These are phyloP conservation scores for Diaporthe sp. DNA, from an alignment of 2,329 filamentous ascomycete species.

Conservation along the genomic window DNA sequence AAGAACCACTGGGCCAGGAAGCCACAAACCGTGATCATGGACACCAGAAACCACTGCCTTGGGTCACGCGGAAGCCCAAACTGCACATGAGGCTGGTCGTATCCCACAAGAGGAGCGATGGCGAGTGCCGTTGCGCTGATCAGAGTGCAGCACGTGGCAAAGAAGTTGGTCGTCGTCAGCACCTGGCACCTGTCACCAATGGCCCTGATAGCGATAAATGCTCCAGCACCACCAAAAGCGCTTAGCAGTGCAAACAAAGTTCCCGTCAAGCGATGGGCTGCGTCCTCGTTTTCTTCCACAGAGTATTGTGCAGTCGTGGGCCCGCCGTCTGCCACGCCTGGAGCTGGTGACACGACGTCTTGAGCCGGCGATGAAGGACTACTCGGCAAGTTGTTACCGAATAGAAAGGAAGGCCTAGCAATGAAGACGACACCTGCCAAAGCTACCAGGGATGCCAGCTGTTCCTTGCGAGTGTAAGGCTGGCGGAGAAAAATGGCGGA, in stretches of 20 bases:
- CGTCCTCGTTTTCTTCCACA: conserved; percentile 60
- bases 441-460: conserved; percentile 81
- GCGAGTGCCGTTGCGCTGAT: conserved; percentile 24
- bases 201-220: conserved; percentile 44
- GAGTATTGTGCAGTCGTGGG: neutral
- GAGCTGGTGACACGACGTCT: neutral
- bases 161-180: conserved; percentile 39
- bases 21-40: conserved; percentile 79
- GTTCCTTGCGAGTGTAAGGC: conserved; percentile 83
- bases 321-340: conserved; percentile 11
- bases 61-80: conserved; percentile 57
- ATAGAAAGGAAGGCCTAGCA: conserved; percentile 71
- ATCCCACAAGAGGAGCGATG: conserved; percentile 56
- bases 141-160: conserved; percentile 49
- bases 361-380: neutral
- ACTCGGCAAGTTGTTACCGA: conserved; percentile 4
- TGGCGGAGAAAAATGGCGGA: conserved; percentile 83
- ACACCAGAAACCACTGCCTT: conserved; percentile 76
- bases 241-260: conserved; percentile 81
- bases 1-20: conserved; percentile 77
- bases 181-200: conserved; percentile 38
- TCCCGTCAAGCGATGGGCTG: conserved; percentile 77
- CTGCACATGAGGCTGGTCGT: conserved; percentile 62
- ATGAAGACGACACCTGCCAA: conserved; percentile 87
- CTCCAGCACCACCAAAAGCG: conserved; percentile 79